A percentile compares a stretch with the other conserved stretches of the same genome.
These are phyloP conservation scores for Theobroma cacao DNA, from an alignment of 345 rosid species.

Conservation along the genomic window DNA sequence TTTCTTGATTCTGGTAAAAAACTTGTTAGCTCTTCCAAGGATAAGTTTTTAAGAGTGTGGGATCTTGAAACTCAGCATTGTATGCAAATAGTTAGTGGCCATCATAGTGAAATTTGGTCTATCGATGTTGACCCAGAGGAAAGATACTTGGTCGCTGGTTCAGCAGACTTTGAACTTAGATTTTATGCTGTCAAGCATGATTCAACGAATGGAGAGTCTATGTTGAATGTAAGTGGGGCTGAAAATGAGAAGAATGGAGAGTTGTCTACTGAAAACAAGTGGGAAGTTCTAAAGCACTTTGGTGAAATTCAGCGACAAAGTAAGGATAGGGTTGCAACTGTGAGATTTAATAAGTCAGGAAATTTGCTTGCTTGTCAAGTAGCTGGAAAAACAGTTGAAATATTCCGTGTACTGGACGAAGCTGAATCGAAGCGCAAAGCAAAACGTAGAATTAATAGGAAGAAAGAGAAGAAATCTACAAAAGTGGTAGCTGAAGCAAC, in stretches of 20 bases:
- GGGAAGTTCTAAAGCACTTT: constrained; percentile 68
- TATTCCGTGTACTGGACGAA: constrained; percentile 68
- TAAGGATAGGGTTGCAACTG: constrained; percentile 81
- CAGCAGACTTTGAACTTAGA: constrained; percentile 85
- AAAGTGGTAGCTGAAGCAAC: constrained; percentile 38
- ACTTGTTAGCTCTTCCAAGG: constrained; percentile 89
- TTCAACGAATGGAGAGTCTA: constrained; percentile 20
- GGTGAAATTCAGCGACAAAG: constrained; percentile 87
- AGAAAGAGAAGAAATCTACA: constrained; percentile 79
- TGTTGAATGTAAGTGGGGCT: constrained; percentile 28
- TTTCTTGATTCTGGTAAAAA: constrained; percentile 86
- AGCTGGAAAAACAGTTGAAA: constrained; percentile 82
- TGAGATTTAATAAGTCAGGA: constrained; percentile 72
- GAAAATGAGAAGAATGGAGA: constrained; percentile 36
- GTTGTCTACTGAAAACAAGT: constrained; percentile 44
- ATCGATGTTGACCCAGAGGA: constrained; percentile 82
- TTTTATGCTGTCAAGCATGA: constrained; percentile 64
- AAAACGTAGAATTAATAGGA: constrained; percentile 82
- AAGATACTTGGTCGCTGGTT: constrained; percentile 78
- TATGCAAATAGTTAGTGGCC: constrained; percentile 89
- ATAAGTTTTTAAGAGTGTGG: constrained; percentile 96
- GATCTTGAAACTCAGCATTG: constrained; percentile 97
- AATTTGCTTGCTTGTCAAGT: constrained; percentile 85
- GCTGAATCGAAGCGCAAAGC: constrained; percentile 84
- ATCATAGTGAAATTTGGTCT: constrained; percentile 97